Base-by-base conservation (phyloP, 2,329 filamentous ascomycete genomes). In the Penicillium sp. region DNA sequence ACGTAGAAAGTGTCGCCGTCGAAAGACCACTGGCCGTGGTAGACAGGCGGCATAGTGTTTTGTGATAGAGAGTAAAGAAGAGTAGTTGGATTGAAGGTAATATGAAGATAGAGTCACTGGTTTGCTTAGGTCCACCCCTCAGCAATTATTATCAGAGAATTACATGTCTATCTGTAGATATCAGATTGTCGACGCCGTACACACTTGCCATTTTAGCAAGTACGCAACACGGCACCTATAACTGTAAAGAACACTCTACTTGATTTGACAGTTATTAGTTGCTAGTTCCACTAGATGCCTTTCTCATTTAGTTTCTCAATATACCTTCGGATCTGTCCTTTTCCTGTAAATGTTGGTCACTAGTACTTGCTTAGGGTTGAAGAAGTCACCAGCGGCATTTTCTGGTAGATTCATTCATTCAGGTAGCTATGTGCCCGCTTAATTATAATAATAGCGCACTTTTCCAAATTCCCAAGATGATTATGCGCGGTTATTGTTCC, bases 1-100 rank as follows among this genome's bases (percentile, higher is more conserved):
- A 74, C 76, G 58, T 77, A 80, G 57, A 82, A 73, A 2, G 75
- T 72, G 45, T 78, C 73, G 18, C 73, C 69, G 2, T 70, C 68
- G 51, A 73, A 81, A 45, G 75, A 71, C 68, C 81, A 82, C 40
- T 68, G 71, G 24, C 75, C 77, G 32, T 62, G 68, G 9, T 64
- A 56, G 46, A 64, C 69, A 4, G 72, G 68, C 4, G 67, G 58
- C 53, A 52, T 56, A 13, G 9, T 32, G 14, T 24, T 8, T 10
- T 18, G 4, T 14, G 10, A 29, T 4, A 13, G 18, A n/a, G n/a
- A 31, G 16, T 34, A 2, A 4, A n/a, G 2, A n/a, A 32, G 13
- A 46, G 10, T n/a, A 13, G 18, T 24, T 34, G 14, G 14, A 26
- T 18, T 2, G 10, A 32, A 31, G 37, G 2, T 8, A 4, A 22